These are phyloP conservation scores for Mycena kentingensis DNA, from an alignment of 768 basidiomycete species.

Conservation along the genomic window DNA sequence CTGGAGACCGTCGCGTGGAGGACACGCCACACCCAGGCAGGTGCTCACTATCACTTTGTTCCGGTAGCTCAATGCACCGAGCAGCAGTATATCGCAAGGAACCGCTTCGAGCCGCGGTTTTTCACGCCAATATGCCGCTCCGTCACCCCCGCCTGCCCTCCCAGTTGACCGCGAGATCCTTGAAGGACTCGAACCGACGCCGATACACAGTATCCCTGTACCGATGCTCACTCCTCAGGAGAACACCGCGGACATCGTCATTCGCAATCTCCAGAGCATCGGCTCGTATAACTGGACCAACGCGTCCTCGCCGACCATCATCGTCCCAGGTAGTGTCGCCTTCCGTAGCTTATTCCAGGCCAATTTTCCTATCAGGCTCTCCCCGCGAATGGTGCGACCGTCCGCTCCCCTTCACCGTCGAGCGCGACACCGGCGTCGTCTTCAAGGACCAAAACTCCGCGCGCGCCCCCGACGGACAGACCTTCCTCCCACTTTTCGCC, in stretches of 20 bases:
- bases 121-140: too few relatives aligned
- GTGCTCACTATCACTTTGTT: too few relatives aligned
- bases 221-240: too few relatives aligned
- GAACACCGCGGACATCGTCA: conserved; percentile 31
- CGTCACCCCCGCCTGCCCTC: too few relatives aligned
- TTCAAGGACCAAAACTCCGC: conserved; percentile 63
- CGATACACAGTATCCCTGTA: too few relatives aligned
- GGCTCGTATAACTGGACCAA: conserved; percentile 59
- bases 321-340: conserved; percentile 45
- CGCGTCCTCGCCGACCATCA: conserved; percentile 47
- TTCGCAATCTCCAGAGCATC: conserved; percentile 43
- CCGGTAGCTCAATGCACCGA: too few relatives aligned
- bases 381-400: conserved; percentile 59
- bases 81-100: too few relatives aligned
- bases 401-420: conserved; percentile 52
- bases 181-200: too few relatives aligned
- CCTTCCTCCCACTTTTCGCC: conserved; percentile 49
- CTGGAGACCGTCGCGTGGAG: too few relatives aligned
- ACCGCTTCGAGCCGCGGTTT: too few relatives aligned
- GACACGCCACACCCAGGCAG: too few relatives aligned
- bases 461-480: conserved; percentile 30
- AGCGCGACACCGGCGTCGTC: conserved; percentile 50
- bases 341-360: conserved; percentile 35
- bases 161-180: too few relatives aligned
- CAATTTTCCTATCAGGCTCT: conserved; percentile 43